phyloP scores from a whole-genome alignment of 2,329 filamentous ascomycete species.

The Periconia macrospinosa region DNA sequence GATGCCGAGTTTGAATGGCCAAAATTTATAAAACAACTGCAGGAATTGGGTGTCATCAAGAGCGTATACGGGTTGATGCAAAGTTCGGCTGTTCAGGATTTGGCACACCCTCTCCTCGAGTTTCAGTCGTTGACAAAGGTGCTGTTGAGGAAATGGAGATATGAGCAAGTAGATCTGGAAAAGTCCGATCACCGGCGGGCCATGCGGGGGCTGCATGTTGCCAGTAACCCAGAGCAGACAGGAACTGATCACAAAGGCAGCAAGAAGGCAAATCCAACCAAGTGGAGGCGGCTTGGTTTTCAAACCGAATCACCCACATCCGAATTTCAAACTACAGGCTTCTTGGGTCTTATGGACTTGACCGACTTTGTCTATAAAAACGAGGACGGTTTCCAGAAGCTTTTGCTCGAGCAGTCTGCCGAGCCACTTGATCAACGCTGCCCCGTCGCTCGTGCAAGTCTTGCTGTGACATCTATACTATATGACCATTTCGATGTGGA shows the following conservation, averaged over 20 bases:
- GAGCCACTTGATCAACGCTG: slow-evolving; percentile 73
- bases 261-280: slow-evolving; percentile 79
- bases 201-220: slow-evolving; percentile 81
- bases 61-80: slow-evolving; percentile 92
- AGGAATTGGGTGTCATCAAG: slow-evolving; percentile 90
- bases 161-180: slow-evolving; percentile 81
- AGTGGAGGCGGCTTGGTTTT: slow-evolving; percentile 92
- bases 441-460: slow-evolving; percentile 81
- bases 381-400: slow-evolving; percentile 89
- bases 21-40: slow-evolving; percentile 89
- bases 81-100: slow-evolving; percentile 85
- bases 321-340: slow-evolving; percentile 86
- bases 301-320: slow-evolving; percentile 82
- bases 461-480: slow-evolving; percentile 83
- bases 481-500: slow-evolving; percentile 97
- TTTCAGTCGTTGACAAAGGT: slow-evolving; percentile 92
- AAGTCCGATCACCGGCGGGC: slow-evolving; percentile 85
- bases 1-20: slow-evolving; percentile 85
- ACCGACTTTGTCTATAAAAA: slow-evolving; percentile 91
- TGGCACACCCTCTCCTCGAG: slow-evolving; percentile 86
- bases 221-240: slow-evolving; percentile 70
- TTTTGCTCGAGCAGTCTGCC: slow-evolving; percentile 84
- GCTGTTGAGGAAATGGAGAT: slow-evolving; percentile 82
- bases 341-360: slow-evolving; percentile 95
- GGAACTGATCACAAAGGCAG: slow-evolving; percentile 52